Conservation (phyloP, 2,329 filamentous ascomycete genomes). For the Didymella exigua region DNA sequence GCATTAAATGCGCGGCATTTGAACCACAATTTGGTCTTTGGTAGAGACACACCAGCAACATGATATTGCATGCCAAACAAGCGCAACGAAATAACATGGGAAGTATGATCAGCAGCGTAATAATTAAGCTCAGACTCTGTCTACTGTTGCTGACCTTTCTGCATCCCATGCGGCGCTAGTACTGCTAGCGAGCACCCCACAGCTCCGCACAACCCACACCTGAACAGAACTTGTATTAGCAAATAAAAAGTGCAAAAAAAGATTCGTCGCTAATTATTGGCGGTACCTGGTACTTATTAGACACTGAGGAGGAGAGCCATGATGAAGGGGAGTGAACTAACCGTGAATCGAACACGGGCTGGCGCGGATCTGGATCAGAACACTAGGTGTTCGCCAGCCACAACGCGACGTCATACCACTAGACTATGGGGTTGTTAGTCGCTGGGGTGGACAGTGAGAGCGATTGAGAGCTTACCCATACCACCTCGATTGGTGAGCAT, state of each 20-base stretch:
- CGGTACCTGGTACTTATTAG: too few species aligned
- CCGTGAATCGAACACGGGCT: slow-evolving; percentile 47
- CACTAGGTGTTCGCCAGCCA: slow-evolving; percentile 36
- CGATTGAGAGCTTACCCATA: slow-evolving; percentile 28
- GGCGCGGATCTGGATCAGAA: slow-evolving; percentile 43
- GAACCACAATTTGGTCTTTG: background rate
- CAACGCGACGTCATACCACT: slow-evolving; percentile 51
- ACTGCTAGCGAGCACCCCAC: too few species aligned
- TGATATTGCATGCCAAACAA: background rate
- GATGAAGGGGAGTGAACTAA: too few species aligned
- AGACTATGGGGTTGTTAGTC: slow-evolving; percentile 19
- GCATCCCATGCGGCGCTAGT: too few species aligned
- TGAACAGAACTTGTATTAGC: too few species aligned
- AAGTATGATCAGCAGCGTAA: background rate
- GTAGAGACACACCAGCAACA: background rate
- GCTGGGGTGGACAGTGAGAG: background rate
- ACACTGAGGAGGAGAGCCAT: too few species aligned
- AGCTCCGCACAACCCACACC: too few species aligned
- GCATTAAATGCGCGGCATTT: slow-evolving; percentile 14
- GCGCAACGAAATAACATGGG: background rate
- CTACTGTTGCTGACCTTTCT: too few species aligned
- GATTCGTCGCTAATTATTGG: background rate
- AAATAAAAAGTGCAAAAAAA: too few species aligned
- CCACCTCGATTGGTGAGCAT: slow-evolving; percentile 24
- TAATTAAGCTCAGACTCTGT: too few species aligned